phyloP scores from a whole-genome alignment of 2,329 filamentous ascomycete species.

The Scopulariopsis brevicaulis region DNA sequence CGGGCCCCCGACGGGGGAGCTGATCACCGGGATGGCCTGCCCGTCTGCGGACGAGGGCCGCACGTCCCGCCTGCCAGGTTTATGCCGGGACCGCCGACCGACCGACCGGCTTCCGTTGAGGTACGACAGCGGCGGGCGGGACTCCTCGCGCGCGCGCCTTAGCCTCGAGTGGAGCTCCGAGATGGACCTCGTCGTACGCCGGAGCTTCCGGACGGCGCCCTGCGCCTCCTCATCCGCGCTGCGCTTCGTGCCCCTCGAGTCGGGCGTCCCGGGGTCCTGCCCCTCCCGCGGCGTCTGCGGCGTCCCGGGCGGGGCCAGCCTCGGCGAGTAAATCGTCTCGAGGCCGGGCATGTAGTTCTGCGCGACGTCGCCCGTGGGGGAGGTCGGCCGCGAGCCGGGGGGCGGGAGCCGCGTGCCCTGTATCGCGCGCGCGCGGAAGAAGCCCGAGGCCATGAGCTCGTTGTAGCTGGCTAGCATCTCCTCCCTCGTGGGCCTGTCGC shows the following conservation, averaged over 20 bases:
- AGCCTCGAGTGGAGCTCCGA: constrained; percentile 26
- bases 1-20: background rate
- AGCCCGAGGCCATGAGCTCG: constrained; percentile 42
- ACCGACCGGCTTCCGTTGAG: background rate
- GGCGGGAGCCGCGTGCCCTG: constrained; percentile 39
- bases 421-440: constrained; percentile 47
- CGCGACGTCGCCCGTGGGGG: constrained; percentile 2
- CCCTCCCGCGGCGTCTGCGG: constrained; percentile 4
- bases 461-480: constrained; percentile 46
- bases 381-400: constrained; percentile 8
- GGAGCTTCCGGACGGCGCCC: constrained; percentile 34
- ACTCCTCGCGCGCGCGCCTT: constrained; percentile 16
- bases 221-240: constrained; percentile 24
- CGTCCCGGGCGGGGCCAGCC: constrained; percentile 9
- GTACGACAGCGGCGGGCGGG: constrained; percentile 10
- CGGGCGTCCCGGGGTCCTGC: constrained; percentile 3
- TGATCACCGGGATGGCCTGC: background rate
- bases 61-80: background rate
- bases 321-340: constrained; percentile 4
- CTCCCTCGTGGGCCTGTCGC: constrained; percentile 20
- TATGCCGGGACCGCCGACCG: background rate
- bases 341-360: constrained; percentile 6
- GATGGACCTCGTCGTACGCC: constrained; percentile 33
- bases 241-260: constrained; percentile 39
- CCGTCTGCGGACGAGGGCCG: background rate